phyloP scores from a whole-genome alignment of 129 eudicot genomes.

The Centrapalus pauciflorus region DNA sequence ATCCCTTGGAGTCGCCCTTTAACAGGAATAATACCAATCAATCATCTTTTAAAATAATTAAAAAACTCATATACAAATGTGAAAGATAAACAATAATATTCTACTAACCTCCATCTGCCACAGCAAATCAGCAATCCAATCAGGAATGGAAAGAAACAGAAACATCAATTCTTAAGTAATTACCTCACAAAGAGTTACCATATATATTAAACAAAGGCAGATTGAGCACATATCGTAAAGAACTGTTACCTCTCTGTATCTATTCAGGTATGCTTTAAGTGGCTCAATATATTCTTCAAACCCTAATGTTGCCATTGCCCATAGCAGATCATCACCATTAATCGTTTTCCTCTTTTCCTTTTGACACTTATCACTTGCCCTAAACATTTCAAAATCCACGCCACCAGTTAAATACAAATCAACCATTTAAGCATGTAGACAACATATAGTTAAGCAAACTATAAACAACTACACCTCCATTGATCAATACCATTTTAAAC shows the following conservation, averaged over 20 bases:
- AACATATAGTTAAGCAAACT: background rate
- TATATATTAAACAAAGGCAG: background rate
- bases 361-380: slow-evolving; percentile 86
- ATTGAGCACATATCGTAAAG: background rate
- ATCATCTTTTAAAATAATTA: background rate
- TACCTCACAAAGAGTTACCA: background rate
- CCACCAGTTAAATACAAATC: background rate
- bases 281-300: slow-evolving; percentile 81
- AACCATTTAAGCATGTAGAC: background rate
- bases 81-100: background rate
- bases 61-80: background rate
- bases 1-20: slow-evolving; percentile 61
- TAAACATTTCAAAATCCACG: slow-evolving; percentile 10
- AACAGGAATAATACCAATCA: background rate
- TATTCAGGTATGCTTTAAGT: slow-evolving; percentile 46
- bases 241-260: slow-evolving; percentile 62
- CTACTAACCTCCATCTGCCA: slow-evolving; percentile 64
- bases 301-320: slow-evolving; percentile 84
- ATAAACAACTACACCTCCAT: too few species aligned
- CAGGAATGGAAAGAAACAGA: slow-evolving; percentile 8
- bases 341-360: slow-evolving; percentile 79
- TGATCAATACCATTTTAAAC: too few species aligned
- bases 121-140: slow-evolving; percentile 1
- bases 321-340: slow-evolving; percentile 73
- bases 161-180: slow-evolving; percentile 16